Evolutionary conservation across 768 basidiomycete species (phyloP).

Genomic region (Amyloporia xantha): DNA sequence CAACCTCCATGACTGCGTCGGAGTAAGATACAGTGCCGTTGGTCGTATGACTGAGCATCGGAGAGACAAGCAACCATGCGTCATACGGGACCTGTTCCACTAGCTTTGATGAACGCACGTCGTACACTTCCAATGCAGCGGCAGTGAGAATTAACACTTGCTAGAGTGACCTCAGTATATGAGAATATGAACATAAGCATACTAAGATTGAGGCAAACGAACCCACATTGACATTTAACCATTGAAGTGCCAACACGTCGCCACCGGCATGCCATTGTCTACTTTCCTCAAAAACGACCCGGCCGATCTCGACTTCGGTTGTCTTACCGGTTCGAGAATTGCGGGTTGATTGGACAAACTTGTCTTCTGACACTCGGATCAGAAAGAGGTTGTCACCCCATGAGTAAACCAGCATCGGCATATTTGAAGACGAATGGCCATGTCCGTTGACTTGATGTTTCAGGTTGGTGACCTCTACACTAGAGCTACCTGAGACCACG

Average conservation of each 20-base stretch:
- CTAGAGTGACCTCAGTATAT: conserved; percentile 38
- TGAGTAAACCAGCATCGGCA: conserved; percentile 73
- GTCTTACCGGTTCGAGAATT: conserved; percentile 56
- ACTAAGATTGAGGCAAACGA: conserved; percentile 20
- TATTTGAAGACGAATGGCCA: conserved; percentile 22
- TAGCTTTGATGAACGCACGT: conserved; percentile 45
- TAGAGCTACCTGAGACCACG: conserved; percentile 23
- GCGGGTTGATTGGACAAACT: conserved; percentile 39
- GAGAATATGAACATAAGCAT: not conserved
- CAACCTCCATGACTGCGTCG: conserved; percentile 46
- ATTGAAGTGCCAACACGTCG: conserved; percentile 69
- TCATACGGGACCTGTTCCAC: conserved; percentile 62
- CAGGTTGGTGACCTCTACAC: conserved; percentile 18
- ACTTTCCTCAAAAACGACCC: conserved; percentile 54
- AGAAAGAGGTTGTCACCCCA: conserved; percentile 73
- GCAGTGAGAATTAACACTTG: conserved; percentile 63
- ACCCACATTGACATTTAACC: conserved; percentile 87
- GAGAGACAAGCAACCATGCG: conserved; percentile 47
- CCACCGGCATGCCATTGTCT: conserved; percentile 56
- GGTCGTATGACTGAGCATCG: conserved; percentile 39
- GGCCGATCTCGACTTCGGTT: conserved; percentile 53
- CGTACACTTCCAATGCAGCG: conserved; percentile 59
- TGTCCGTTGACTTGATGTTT: conserved; percentile 16
- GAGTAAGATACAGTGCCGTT: conserved; percentile 41
- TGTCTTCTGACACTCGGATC: conserved; percentile 58